These are phyloP conservation scores for Scutellaria minor DNA, from an alignment of 257 asterid species.

Conservation along the genomic window DNA sequence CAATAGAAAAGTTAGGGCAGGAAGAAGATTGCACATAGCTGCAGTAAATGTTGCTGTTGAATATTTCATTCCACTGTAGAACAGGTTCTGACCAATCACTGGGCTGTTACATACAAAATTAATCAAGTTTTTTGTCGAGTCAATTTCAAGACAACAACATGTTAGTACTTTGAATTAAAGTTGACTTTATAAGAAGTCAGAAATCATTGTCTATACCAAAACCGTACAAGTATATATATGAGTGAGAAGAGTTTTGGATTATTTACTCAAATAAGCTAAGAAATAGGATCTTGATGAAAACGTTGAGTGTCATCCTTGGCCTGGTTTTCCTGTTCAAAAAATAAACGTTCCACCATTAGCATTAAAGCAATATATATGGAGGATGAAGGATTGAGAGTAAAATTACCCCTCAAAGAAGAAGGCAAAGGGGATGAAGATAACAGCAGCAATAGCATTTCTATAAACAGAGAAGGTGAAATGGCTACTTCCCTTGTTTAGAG, in stretches of 20 bases:
- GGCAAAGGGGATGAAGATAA: slow-evolving; percentile 58
- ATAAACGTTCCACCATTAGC: not conserved
- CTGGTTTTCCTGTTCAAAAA: slow-evolving; percentile 61
- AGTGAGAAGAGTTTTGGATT: not conserved
- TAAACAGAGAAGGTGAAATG: slow-evolving; percentile 60
- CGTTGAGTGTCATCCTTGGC: slow-evolving; percentile 57
- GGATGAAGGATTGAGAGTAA: too few relatives aligned
- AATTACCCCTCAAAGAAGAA: slow-evolving; percentile 53
- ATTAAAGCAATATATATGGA: not conserved
- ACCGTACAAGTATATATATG: too few relatives aligned
- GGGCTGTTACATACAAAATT: slow-evolving; percentile 49
- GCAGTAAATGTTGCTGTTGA: slow-evolving; percentile 65
- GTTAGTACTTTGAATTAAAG: too few relatives aligned
- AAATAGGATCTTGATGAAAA: slow-evolving; percentile 54
- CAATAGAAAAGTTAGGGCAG: slow-evolving; percentile 61
- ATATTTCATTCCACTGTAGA: slow-evolving; percentile 64
- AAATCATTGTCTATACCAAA: too few relatives aligned
- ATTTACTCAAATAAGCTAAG: slow-evolving; percentile 67
- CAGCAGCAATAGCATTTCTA: slow-evolving; percentile 58
- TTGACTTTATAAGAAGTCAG: too few relatives aligned
- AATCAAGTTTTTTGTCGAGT: too few relatives aligned
- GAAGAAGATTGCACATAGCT: slow-evolving; percentile 70
- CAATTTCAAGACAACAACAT: too few relatives aligned
- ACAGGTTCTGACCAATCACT: slow-evolving; percentile 67
- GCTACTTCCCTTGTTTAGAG: slow-evolving; percentile 66